phyloP scores from a whole-genome alignment of 495 filamentous ascomycete genomes.

The Penicillium malachiteum region DNA sequence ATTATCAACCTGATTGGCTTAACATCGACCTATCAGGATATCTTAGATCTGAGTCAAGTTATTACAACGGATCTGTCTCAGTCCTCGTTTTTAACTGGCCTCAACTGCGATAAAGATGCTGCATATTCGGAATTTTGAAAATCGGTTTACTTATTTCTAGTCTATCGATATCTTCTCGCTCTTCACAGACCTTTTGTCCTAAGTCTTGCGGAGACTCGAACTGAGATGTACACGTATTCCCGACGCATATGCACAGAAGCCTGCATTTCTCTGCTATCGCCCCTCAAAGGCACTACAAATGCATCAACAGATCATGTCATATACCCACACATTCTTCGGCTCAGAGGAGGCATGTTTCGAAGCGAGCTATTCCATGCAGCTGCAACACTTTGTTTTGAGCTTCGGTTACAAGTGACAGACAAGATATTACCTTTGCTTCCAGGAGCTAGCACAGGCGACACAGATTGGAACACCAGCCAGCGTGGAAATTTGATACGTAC shows the following conservation, averaged over 20 bases:
- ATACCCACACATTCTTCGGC: neutral
- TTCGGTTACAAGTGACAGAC: conserved; percentile 10
- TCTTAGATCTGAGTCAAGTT: neutral
- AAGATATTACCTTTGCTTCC: neutral
- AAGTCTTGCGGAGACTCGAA: neutral
- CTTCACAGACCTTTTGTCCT: conserved; percentile 12
- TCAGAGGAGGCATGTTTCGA: conserved; percentile 10
- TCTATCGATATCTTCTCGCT: conserved; percentile 11
- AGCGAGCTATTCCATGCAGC: conserved; percentile 15
- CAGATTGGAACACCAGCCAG: neutral
- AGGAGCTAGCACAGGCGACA: neutral
- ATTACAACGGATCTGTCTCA: neutral
- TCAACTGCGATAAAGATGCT: neutral
- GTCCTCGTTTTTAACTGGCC: neutral
- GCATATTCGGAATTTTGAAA: neutral
- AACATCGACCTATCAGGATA: neutral
- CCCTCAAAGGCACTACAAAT: neutral
- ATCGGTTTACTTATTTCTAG: conserved; percentile 11
- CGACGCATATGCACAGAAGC: neutral
- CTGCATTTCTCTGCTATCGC: neutral
- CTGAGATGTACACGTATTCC: neutral
- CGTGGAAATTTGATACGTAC: neutral
- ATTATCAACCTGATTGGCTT: conserved; percentile 3
- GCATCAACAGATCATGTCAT: neutral
- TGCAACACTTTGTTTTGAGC: conserved; percentile 11